These are phyloP conservation scores for Pedinophyceae sp. DNA, from an alignment of 139 green algal species.

Conservation along the genomic window DNA sequence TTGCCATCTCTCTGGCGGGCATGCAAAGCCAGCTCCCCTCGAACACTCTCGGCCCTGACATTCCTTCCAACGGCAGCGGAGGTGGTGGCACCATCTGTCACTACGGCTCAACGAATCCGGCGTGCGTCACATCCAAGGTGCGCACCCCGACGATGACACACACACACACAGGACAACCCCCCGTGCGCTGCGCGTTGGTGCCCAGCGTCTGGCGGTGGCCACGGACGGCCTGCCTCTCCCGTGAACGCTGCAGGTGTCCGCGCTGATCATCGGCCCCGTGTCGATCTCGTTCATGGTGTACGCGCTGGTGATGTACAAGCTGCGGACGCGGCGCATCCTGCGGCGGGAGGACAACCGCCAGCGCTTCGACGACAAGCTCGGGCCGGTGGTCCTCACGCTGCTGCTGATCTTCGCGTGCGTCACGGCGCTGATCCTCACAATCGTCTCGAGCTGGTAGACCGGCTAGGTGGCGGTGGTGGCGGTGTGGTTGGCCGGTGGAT, in stretches of 20 bases:
- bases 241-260: constrained; percentile 54
- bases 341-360: background rate
- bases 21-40: no score
- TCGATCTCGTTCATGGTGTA: constrained; percentile 60
- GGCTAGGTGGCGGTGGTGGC: no score
- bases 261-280: constrained; percentile 48
- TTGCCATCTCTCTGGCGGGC: constrained; percentile 30
- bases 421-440: constrained; percentile 9
- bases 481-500: no score
- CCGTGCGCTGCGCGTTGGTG: background rate
- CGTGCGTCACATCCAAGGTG: background rate
- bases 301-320: constrained; percentile 50
- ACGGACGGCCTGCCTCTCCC: no score
- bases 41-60: no score
- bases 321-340: constrained; percentile 35
- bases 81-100: background rate
- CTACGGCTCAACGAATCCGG: background rate
- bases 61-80: background rate
- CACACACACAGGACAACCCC: background rate
- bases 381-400: constrained; percentile 41
- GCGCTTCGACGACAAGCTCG: constrained; percentile 61
- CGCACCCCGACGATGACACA: background rate
- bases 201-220: background rate
- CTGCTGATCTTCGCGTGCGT: constrained; percentile 25
- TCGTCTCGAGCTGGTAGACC: no score